Evolutionary conservation across 2,329 filamentous ascomycete genomes (phyloP).

Genomic region (Trichoderma asperellum): DNA sequence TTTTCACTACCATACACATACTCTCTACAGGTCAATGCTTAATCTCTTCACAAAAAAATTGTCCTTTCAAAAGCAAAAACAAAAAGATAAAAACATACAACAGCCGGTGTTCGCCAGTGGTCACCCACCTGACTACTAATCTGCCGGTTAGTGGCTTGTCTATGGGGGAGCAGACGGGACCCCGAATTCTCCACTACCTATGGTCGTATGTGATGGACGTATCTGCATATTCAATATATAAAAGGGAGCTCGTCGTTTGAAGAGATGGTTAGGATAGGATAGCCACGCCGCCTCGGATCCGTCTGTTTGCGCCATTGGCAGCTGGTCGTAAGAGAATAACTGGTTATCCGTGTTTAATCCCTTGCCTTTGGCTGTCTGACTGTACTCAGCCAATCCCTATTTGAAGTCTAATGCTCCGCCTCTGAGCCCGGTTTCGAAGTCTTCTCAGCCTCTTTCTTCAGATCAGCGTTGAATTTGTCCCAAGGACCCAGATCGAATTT

Average conservation of each 20-base stretch:
- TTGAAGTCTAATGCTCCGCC: neutral
- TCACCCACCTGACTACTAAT: neutral
- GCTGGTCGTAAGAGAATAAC: no score
- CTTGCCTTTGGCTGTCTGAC: no score
- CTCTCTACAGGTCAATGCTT: no score
- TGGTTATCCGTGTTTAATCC: no score
- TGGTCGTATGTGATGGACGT: neutral
- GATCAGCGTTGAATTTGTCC: slow-evolving; percentile 20
- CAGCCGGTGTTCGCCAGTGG: neutral
- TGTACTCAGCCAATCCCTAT: no score
- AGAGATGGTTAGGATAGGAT: no score
- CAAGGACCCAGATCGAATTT: slow-evolving; percentile 15
- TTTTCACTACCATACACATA: no score
- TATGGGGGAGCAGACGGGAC: neutral
- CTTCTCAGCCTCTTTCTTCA: slow-evolving; percentile 19
- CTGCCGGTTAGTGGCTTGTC: neutral
- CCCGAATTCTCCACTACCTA: neutral
- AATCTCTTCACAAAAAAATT: neutral
- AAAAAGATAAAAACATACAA: neutral
- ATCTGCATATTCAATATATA: no score
- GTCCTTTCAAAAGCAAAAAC: neutral
- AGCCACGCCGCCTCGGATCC: no score
- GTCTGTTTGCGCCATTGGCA: no score
- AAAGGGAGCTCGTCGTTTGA: no score
- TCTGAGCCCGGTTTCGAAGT: neutral